Evolutionary conservation across 805 yeast genomes (phyloP).

Genomic region (Brettanomyces custersianus): DNA sequence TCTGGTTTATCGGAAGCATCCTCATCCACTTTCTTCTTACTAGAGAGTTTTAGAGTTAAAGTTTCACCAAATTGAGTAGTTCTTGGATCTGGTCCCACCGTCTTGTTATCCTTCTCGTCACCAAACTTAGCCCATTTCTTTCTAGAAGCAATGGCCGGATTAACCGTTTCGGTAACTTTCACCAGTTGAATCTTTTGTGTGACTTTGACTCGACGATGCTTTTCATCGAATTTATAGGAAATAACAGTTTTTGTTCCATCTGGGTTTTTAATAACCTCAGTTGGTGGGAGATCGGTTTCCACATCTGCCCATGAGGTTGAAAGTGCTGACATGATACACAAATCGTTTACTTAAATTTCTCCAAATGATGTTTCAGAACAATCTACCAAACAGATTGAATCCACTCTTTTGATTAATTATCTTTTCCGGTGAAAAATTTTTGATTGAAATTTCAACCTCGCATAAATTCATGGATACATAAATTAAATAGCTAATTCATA

Average conservation of each 20-base stretch:
- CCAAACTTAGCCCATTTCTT: conserved; percentile 87
- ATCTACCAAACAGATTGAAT: too few relatives aligned
- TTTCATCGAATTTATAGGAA: conserved; percentile 62
- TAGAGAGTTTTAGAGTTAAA: conserved; percentile 64
- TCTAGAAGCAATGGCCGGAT: conserved; percentile 80
- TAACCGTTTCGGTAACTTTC: conserved; percentile 70
- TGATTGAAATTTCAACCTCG: too few relatives aligned
- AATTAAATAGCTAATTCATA: too few relatives aligned
- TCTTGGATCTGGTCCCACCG: conserved; percentile 80
- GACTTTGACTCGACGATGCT: conserved; percentile 78
- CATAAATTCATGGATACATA: too few relatives aligned
- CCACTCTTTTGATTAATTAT: too few relatives aligned
- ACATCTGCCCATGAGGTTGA: conserved; percentile 53
- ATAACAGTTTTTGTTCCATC: conserved; percentile 90
- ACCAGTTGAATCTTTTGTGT: conserved; percentile 79
- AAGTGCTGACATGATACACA: conserved; percentile 2
- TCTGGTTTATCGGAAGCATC: conserved; percentile 56
- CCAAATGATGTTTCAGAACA: neutral
- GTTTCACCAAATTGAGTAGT: conserved; percentile 87
- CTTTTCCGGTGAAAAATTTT: too few relatives aligned
- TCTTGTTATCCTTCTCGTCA: conserved; percentile 52
- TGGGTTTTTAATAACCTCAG: conserved; percentile 65
- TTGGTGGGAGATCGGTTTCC: conserved; percentile 62
- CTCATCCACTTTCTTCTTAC: conserved; percentile 70
- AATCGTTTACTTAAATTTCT: too few relatives aligned